These are phyloP conservation scores for Paecilomyces niveus DNA, from an alignment of 2,329 filamentous ascomycete species.

Conservation along the genomic window DNA sequence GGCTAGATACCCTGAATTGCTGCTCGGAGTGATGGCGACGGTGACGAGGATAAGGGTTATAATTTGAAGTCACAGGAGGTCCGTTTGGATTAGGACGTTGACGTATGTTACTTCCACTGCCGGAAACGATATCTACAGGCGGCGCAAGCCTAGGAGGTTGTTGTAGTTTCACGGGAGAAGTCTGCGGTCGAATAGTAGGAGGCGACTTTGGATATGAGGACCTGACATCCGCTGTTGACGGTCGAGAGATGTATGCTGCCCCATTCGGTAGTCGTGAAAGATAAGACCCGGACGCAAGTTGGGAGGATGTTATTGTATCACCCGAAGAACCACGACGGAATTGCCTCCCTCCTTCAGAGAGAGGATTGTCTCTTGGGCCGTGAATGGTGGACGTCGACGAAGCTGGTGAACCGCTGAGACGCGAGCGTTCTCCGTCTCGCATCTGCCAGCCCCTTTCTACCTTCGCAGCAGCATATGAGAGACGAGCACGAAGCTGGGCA, in stretches of 20 bases:
- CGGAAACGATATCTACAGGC: conserved; percentile 35
- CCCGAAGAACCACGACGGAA: conserved; percentile 17
- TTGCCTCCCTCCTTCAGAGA: conserved; percentile 37
- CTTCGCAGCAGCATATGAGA: conserved; percentile 92
- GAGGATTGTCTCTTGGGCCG: conserved; percentile 48
- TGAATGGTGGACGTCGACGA: conserved; percentile 52
- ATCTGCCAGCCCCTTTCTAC: conserved; percentile 85
- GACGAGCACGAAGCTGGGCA: conserved; percentile 69
- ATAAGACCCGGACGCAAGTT: conserved; percentile 9
- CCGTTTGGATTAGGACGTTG: conserved; percentile 33
- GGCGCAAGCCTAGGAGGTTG: conserved; percentile 33
- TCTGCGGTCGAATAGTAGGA: conserved; percentile 4
- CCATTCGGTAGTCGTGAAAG: not conserved
- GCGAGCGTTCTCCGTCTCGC: conserved; percentile 60
- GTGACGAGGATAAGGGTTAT: conserved; percentile 19
- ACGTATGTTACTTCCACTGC: conserved; percentile 20
- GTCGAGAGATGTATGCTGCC: not conserved
- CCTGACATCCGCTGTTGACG: not conserved
- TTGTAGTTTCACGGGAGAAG: conserved; percentile 12
- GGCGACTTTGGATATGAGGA: not conserved
- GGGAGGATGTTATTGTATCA: conserved; percentile 15
- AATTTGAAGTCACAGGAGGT: conserved; percentile 9
- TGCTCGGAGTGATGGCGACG: conserved; percentile 27
- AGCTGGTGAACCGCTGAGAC: conserved; percentile 57
- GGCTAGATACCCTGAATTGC: conserved; percentile 13